These are phyloP conservation scores for Talaromyces funiculosus DNA, from an alignment of 2,329 filamentous ascomycete genomes.

Conservation along the genomic window DNA sequence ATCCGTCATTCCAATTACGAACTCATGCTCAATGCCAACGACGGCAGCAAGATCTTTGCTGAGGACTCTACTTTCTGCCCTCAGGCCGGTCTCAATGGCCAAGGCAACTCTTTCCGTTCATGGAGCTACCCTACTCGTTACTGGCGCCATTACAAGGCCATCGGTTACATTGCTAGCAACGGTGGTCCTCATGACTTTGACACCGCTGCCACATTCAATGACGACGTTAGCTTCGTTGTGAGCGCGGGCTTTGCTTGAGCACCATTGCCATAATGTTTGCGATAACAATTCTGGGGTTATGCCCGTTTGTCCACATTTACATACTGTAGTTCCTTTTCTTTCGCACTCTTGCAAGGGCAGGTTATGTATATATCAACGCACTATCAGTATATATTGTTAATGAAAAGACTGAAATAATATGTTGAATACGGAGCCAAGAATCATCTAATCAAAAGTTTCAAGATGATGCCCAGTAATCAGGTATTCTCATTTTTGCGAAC, in stretches of 20 bases:
- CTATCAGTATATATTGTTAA: background rate
- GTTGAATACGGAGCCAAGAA: no score
- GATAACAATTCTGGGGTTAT: background rate
- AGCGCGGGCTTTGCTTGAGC: constrained; percentile 40
- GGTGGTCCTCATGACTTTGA: constrained; percentile 55
- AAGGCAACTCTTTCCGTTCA: constrained; percentile 49
- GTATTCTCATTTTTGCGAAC: background rate
- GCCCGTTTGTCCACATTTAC: background rate
- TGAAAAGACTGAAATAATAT: background rate
- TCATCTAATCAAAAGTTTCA: background rate
- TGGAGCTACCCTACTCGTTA: constrained; percentile 59
- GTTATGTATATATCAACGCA: background rate
- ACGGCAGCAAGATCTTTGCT: constrained; percentile 51
- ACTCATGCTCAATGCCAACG: constrained; percentile 47
- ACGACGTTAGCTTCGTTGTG: constrained; percentile 51
- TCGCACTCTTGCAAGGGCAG: background rate
- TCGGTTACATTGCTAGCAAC: constrained; percentile 48
- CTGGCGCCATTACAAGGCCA: constrained; percentile 50
- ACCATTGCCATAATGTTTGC: background rate
- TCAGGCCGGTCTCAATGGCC: constrained; percentile 46
- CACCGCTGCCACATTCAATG: constrained; percentile 43
- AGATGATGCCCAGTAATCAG: background rate
- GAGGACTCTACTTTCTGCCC: constrained; percentile 62
- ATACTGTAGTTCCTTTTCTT: background rate
- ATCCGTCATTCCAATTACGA: constrained; percentile 53